Conservation (phyloP, 306 rosid genomes). For the Casuarina equisetifolia region DNA sequence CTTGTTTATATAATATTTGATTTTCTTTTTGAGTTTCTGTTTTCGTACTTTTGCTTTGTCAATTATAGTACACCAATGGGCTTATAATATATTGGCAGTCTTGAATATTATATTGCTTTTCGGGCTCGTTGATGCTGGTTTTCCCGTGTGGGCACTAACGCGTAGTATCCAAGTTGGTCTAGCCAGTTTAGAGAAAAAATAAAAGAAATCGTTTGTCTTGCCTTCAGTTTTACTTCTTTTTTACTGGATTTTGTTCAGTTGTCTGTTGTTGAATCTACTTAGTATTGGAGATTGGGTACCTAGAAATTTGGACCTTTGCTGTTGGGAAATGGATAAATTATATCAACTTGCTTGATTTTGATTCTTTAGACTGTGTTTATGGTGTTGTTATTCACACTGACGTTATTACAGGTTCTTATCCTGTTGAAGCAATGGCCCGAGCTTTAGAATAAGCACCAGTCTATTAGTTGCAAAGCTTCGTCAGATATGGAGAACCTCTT, state of each 20-base stretch:
- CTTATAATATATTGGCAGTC: conserved; percentile 1
- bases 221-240: neutral
- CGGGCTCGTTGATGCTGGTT: conserved; percentile 7
- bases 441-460: conserved; percentile 25
- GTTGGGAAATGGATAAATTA: conserved; percentile 5
- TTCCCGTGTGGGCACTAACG: conserved; percentile 32
- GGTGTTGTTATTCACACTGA: conserved; percentile 29
- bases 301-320: conserved; percentile 18
- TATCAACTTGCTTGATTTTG: neutral
- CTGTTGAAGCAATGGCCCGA: conserved; percentile 20
- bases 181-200: neutral
- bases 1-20: conserved; percentile 23
- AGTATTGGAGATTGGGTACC: conserved; percentile 20
- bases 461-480: conserved; percentile 11
- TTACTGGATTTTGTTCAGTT: conserved; percentile 11
- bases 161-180: conserved; percentile 23
- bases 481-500: conserved; percentile 40
- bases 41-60: conserved; percentile 14
- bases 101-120: conserved; percentile 27
- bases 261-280: conserved; percentile 30
- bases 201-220: neutral
- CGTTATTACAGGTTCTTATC: conserved; percentile 38
- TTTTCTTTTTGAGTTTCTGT: conserved; percentile 28
- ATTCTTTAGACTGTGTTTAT: conserved; percentile 7
- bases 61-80: conserved; percentile 10